These are phyloP conservation scores for Wickerhamiella spandovensis DNA, from an alignment of 805 yeast genomes.

Conservation along the genomic window DNA sequence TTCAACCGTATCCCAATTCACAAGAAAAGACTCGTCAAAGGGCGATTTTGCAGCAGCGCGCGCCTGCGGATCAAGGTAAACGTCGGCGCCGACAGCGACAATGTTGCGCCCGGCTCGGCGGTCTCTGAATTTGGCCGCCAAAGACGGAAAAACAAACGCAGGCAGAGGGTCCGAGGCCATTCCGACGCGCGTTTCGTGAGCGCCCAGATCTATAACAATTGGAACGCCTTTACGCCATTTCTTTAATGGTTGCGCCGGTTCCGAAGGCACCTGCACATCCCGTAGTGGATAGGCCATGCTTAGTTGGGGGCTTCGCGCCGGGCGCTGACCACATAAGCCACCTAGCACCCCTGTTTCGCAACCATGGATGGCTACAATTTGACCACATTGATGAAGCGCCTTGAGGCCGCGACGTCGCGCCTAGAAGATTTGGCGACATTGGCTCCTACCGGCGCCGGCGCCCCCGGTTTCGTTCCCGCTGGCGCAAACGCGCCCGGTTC, in stretches of 20 bases:
- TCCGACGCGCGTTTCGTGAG: constrained; percentile 33
- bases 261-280: constrained; percentile 5
- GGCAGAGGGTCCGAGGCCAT: constrained; percentile 18
- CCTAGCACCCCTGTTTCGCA: too few species aligned
- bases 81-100: constrained; percentile 74
- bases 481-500: too few species aligned
- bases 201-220: constrained; percentile 80
- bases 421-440: constrained; percentile 53
- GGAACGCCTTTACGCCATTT: constrained; percentile 31
- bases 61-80: constrained; percentile 53
- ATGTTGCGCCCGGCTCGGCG: constrained; percentile 43
- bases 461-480: too few species aligned
- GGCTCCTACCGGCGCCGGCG: neutral
- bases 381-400: constrained; percentile 61
- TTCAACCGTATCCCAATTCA: constrained; percentile 90
- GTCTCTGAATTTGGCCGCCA: constrained; percentile 66
- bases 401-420: constrained; percentile 88
- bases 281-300: neutral
- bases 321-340: neutral
- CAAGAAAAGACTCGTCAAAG: constrained; percentile 71
- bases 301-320: neutral
- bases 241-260: constrained; percentile 9
- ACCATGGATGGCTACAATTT: constrained; percentile 75
- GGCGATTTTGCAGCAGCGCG: constrained; percentile 63
- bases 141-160: constrained; percentile 58